Percentiles rank a stretch among this genome's conserved stretches.
phyloP scores from a whole-genome alignment of 2,329 filamentous ascomycete genomes.

The Epichloe gansuensis region DNA sequence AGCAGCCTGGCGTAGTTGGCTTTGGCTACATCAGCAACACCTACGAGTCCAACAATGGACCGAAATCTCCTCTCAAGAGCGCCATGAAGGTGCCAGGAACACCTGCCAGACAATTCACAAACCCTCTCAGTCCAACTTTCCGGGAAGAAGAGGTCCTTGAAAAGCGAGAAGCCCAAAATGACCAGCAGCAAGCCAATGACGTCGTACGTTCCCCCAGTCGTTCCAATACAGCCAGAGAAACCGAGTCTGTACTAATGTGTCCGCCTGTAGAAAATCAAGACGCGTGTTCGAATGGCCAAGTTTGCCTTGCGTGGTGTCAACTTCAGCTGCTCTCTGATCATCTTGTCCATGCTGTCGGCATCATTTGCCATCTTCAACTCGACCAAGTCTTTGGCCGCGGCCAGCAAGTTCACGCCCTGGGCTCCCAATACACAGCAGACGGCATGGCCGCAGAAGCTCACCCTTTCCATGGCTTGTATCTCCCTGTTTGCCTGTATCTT shows the following conservation, averaged over 20 bases:
- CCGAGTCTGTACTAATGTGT: conserved; percentile 10
- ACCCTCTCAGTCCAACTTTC: conserved; percentile 84
- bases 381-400: conserved; percentile 58
- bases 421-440: conserved; percentile 52
- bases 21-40: conserved; percentile 74
- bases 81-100: conserved; percentile 81
- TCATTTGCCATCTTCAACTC: conserved; percentile 88
- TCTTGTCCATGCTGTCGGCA: conserved; percentile 79
- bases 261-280: conserved; percentile 67
- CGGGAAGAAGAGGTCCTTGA: conserved; percentile 76
- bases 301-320: conserved; percentile 89
- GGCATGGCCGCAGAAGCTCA: conserved; percentile 76
- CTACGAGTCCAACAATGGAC: conserved; percentile 48
- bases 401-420: conserved; percentile 80
- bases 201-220: conserved; percentile 48
- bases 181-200: conserved; percentile 78
- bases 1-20: conserved; percentile 67
- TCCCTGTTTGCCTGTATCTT: conserved; percentile 68
- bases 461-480: conserved; percentile 65
- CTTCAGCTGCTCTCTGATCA: conserved; percentile 93
- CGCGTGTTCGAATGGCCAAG: conserved; percentile 82
- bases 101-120: conserved; percentile 56
- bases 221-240: conserved; percentile 3
- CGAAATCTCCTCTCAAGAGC: conserved; percentile 74
- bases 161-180: conserved; percentile 67